phyloP scores from a whole-genome alignment of 2,329 filamentous ascomycete species.

The Calonectria crousiana region DNA sequence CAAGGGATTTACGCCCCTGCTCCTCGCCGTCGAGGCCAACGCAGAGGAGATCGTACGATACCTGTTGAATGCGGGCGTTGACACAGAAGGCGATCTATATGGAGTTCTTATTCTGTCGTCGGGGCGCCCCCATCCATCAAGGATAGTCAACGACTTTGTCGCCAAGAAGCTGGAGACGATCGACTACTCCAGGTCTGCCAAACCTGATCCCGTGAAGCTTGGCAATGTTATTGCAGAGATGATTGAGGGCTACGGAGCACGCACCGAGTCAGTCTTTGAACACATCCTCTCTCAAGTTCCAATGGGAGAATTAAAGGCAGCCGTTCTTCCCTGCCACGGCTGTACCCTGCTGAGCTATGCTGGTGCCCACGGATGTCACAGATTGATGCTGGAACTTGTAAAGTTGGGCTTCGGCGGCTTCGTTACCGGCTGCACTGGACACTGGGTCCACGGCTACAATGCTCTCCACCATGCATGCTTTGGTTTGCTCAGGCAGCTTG shows the following conservation, averaged over 20 bases:
- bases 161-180: neutral
- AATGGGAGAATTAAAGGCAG: slow-evolving; percentile 28
- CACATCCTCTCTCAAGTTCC: slow-evolving; percentile 32
- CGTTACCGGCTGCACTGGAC: slow-evolving; percentile 30
- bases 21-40: slow-evolving; percentile 26
- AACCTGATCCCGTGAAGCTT: slow-evolving; percentile 16
- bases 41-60: slow-evolving; percentile 31
- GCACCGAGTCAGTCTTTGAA: slow-evolving; percentile 16
- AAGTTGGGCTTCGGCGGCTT: slow-evolving; percentile 36
- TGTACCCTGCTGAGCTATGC: slow-evolving; percentile 42
- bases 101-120: slow-evolving; percentile 12
- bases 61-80: slow-evolving; percentile 23
- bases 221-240: slow-evolving; percentile 32
- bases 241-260: slow-evolving; percentile 22
- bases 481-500: slow-evolving; percentile 26
- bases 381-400: slow-evolving; percentile 35
- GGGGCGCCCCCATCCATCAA: neutral
- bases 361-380: neutral
- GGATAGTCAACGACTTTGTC: slow-evolving; percentile 13
- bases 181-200: neutral
- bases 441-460: slow-evolving; percentile 41
- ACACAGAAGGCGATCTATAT: slow-evolving; percentile 14
- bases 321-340: slow-evolving; percentile 37
- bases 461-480: slow-evolving; percentile 33
- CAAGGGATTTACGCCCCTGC: slow-evolving; percentile 33